Conservation (phyloP, 805 yeast genomes). For the Pachysolen tannophilus region DNA sequence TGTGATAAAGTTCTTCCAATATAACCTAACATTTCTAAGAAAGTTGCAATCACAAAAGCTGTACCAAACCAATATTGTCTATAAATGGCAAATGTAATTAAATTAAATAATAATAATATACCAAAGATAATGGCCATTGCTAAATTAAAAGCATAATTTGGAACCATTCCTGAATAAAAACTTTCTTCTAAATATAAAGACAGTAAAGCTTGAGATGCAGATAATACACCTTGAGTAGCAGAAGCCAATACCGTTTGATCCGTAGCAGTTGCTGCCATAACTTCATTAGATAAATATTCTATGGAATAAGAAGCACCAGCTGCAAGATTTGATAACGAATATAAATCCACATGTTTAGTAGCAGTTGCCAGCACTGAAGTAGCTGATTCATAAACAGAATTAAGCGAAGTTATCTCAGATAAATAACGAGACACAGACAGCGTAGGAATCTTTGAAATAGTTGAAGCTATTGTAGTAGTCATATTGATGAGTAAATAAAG, state of each 20-base stretch:
- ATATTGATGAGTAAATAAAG: no score
- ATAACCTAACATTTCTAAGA: constrained; percentile 63
- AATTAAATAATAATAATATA: constrained; percentile 33
- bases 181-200: neutral
- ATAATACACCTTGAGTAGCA: neutral
- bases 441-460: no score
- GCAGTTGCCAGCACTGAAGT: neutral
- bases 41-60: constrained; percentile 47
- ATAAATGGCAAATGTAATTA: constrained; percentile 32
- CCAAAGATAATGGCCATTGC: constrained; percentile 51
- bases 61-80: constrained; percentile 61
- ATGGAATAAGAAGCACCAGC: neutral
- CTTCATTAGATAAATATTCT: neutral
- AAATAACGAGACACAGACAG: no score
- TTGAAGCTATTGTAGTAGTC: no score
- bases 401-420: no score
- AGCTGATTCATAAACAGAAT: neutral
- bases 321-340: neutral
- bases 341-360: neutral
- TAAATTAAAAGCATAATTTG: constrained; percentile 49
- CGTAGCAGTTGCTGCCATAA: neutral
- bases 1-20: constrained; percentile 47
- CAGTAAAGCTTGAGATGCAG: neutral
- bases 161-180: constrained; percentile 28
- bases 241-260: neutral